Base-by-base conservation (phyloP, 2,329 filamentous ascomycete species). In the Fusarium sp. region DNA sequence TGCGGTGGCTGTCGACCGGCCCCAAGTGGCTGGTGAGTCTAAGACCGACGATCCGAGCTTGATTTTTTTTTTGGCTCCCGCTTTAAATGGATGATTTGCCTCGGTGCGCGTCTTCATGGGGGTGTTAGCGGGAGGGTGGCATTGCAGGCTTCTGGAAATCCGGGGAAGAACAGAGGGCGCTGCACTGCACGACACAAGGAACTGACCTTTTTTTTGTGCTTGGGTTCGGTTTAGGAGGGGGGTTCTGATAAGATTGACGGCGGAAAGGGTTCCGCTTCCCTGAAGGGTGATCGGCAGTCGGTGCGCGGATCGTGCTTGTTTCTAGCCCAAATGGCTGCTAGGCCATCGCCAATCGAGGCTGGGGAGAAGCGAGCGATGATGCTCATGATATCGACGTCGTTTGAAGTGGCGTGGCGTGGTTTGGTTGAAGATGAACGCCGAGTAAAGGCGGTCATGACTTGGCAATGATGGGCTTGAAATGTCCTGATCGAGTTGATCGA, bases 71-170 rank as follows among this genome's bases (percentile, higher is more conserved):
- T 65, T 74, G 72, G 72, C 71, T 74, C 68, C 67, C 64, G 72
- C 43, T 24, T 48, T 48, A 43, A 31, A 31, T 31, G 29, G 29
- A 64, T 74, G 61, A 59, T 67, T 64, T 75, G 64, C 69, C 68
- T 72, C 61, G 58, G 61, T 68, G 72, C 68, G 69, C 71, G 68
- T 61, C 63, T 27, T 31, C 65, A 9, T 74, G 68, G 39, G 27
- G 43, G 64, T 39, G 60, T 64, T 68, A 54, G 57, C 20, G 57
- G 72, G 72, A 72, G 72, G 72, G 72, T 74, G 72, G 57, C 72
- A 75, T 72, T 75, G 72, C 72, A 74, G 61, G 54, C 59, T 74
- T 74, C 72, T 75, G 72, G 72, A 74, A 74, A 75, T 72, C 72
- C 48, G 72, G 72, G 72, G 72, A 75, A 72, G 18, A 39, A 56